These are phyloP conservation scores for Parathielavia appendiculata DNA, from an alignment of 495 filamentous ascomycete genomes.

Conservation along the genomic window DNA sequence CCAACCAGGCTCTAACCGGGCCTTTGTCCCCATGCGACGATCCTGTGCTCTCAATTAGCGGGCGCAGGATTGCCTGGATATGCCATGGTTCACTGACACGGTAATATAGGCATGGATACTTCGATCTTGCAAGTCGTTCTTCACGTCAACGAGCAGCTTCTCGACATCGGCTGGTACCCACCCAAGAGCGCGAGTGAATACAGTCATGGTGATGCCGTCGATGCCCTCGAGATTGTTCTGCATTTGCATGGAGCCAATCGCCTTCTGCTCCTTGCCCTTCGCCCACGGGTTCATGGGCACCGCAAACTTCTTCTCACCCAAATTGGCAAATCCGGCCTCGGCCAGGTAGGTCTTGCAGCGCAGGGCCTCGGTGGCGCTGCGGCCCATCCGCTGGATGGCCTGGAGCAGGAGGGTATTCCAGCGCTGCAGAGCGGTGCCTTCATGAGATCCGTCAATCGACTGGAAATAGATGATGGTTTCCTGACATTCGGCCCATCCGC, in stretches of 20 bases:
- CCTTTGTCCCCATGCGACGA: slow-evolving; percentile 10
- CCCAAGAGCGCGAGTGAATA: slow-evolving; percentile 49
- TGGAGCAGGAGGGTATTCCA: slow-evolving; percentile 32
- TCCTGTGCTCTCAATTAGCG: background rate
- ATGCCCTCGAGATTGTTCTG: slow-evolving; percentile 40
- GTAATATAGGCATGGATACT: slow-evolving; percentile 45
- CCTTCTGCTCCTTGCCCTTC: slow-evolving; percentile 42
- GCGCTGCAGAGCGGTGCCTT: slow-evolving; percentile 28
- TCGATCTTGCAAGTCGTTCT: slow-evolving; percentile 43
- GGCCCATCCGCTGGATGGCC: slow-evolving; percentile 25
- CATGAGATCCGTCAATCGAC: slow-evolving; percentile 27
- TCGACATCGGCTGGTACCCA: slow-evolving; percentile 49
- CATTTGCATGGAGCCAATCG: slow-evolving; percentile 43
- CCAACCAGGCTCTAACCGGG: background rate
- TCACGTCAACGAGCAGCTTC: slow-evolving; percentile 48
- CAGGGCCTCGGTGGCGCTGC: slow-evolving; percentile 15
- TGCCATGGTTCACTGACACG: slow-evolving; percentile 33
- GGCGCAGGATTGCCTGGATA: background rate
- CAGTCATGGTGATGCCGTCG: slow-evolving; percentile 45
- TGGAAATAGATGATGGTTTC: slow-evolving; percentile 37
- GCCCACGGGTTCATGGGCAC: slow-evolving; percentile 52
- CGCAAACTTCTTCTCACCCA: slow-evolving; percentile 41
- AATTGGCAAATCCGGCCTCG: slow-evolving; percentile 43
- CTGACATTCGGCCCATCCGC: slow-evolving; percentile 49
- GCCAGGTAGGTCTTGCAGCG: slow-evolving; percentile 29